Conservation (phyloP, 345 rosid species). For the Eucalyptus regnans region DNA sequence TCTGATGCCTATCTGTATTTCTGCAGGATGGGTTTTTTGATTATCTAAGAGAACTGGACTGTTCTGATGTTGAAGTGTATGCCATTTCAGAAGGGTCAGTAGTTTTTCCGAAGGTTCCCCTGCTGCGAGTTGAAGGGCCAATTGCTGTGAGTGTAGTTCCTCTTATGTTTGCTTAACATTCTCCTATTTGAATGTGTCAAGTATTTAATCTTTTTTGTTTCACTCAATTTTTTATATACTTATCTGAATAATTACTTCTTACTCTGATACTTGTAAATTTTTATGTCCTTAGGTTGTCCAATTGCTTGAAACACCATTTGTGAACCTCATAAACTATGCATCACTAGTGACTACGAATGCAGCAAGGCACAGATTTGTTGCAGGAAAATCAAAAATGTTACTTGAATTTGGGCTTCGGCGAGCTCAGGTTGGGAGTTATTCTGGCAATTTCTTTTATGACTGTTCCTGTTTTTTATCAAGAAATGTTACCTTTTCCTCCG, state of each 20-base stretch:
- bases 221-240: neutral
- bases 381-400: slow-evolving; percentile 74
- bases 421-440: slow-evolving; percentile 63
- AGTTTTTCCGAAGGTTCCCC: slow-evolving; percentile 95
- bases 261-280: neutral
- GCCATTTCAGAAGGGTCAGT: slow-evolving; percentile 82
- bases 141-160: slow-evolving; percentile 59
- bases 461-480: neutral
- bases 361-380: slow-evolving; percentile 89
- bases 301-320: slow-evolving; percentile 88
- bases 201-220: neutral
- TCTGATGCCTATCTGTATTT: neutral
- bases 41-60: slow-evolving; percentile 76
- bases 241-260: neutral
- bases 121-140: slow-evolving; percentile 90
- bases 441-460: neutral
- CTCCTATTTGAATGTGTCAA: neutral
- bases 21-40: slow-evolving; percentile 66
- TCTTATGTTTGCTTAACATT: neutral
- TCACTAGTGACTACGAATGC: slow-evolving; percentile 94
- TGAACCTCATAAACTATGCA: slow-evolving; percentile 80
- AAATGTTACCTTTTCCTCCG: neutral
- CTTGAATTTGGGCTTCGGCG: slow-evolving; percentile 94
- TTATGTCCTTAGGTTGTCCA: slow-evolving; percentile 57
- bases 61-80: slow-evolving; percentile 85